Base-by-base conservation (phyloP, 1,284 basidiomycete species). In the Trichosporon ovoides region DNA sequence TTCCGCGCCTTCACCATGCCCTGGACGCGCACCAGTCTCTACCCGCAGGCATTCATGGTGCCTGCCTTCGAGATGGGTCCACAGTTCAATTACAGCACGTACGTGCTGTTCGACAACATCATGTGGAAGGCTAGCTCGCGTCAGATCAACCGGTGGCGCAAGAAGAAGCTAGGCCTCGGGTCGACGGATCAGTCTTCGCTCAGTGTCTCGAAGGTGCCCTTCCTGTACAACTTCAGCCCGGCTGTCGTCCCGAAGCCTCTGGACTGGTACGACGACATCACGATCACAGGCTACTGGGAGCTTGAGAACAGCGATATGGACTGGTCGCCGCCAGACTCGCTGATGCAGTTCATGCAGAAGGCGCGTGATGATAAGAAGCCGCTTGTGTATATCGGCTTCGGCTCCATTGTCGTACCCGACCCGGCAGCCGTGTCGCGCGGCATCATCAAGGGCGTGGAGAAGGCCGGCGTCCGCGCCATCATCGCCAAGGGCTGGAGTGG, bases 21-120 rank as follows among this genome's bases (percentile, higher is more conserved):
- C 3, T 82, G 82, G 82, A 81, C 81, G 2, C 68, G 81, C 13
- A 83, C 76, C 18, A 86, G 92, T 68, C 92, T 90, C 4, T 98
- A 98, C 75, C 95, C 95, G 19, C 95, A 98, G 72, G 93, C 95
- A 3, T 98, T 98, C 71, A 93, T 92, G 18, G 95, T 98, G 3
- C 95, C 96, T 1, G 92, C 94, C 58, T 85, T 85, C 69, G 78
- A 92, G 85, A 91, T 93, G 85, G 95, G 95, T 22, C 94, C 94
- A 28, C 83, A 89, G 63, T 98, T 97, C 78, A 98, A 98, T 73
- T 98, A 96, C 76, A 95, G 97, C 92, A 79, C 79, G 0, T 80
- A 80, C 67, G 79, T 78, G 28, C 78, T 79, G 83, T 98, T 98
- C 71, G 95, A 98, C 73, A 93, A 97, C 79, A 89, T 98, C 36